These are phyloP conservation scores for Vigna nakashimae DNA, from an alignment of 306 rosid genomes.

Conservation along the genomic window DNA sequence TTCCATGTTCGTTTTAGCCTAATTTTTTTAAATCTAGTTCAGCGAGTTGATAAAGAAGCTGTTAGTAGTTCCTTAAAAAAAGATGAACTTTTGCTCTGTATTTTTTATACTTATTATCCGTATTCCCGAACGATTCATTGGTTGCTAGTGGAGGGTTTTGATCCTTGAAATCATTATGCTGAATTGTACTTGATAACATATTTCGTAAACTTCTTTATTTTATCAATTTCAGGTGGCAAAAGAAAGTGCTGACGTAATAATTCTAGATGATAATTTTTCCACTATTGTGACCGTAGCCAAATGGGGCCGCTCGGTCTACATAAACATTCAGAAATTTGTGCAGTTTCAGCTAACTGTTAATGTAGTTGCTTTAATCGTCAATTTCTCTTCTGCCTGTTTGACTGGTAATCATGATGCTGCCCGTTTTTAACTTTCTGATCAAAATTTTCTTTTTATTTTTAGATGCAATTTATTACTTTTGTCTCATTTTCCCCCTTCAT, in stretches of 20 bases:
- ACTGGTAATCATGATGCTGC: conserved; percentile 63
- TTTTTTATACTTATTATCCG: conserved; percentile 15
- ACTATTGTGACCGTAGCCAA: conserved; percentile 93
- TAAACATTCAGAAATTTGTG: conserved; percentile 96
- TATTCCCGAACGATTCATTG: neutral
- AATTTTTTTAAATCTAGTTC: neutral
- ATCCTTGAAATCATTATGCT: conserved; percentile 23
- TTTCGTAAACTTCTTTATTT: conserved; percentile 37
- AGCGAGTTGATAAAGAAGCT: neutral
- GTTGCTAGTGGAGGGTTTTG: conserved; percentile 35
- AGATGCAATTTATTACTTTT: conserved; percentile 9
- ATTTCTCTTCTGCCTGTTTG: conserved; percentile 95
- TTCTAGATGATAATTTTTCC: conserved; percentile 94
- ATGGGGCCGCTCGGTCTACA: conserved; percentile 99
- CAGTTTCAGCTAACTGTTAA: conserved; percentile 98
- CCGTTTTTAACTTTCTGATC: conserved; percentile 29
- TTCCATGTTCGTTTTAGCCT: neutral
- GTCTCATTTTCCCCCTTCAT: conserved; percentile 10
- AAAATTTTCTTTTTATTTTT: conserved; percentile 31
- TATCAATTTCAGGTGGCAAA: conserved; percentile 83
- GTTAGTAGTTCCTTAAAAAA: neutral
- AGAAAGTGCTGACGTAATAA: conserved; percentile 97
- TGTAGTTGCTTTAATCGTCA: conserved; percentile 93
- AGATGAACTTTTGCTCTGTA: conserved; percentile 19
- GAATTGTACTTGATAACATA: conserved; percentile 2